Percentiles rank a stretch among this genome's conserved stretches.
Evolutionary conservation across 257 asterid species (phyloP).

Genomic region (Solanum chilense): DNA sequence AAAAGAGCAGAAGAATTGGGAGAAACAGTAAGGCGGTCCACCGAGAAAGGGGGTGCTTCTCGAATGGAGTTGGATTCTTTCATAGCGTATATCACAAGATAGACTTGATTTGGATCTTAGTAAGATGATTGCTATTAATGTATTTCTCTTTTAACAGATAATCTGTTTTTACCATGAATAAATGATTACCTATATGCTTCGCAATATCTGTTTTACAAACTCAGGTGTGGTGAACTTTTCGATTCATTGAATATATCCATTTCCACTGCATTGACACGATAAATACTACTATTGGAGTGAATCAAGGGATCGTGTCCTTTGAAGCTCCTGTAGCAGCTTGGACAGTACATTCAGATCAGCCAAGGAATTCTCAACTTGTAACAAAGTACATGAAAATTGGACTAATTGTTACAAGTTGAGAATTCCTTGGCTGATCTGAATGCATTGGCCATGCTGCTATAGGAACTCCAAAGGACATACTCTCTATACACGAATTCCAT

Average conservation of each 20-base stretch:
- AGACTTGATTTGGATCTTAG: not conserved
- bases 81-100: constrained; percentile 22
- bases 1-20: constrained; percentile 25
- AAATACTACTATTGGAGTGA: too few relatives aligned
- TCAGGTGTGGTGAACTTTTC: too few relatives aligned
- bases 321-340: not conserved
- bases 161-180: not conserved
- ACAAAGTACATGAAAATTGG: not conserved
- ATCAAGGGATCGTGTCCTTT: too few relatives aligned
- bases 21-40: constrained; percentile 2
- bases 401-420: constrained; percentile 9
- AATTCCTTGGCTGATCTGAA: constrained; percentile 52
- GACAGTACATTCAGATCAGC: not conserved
- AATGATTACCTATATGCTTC: not conserved
- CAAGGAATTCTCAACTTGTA: not conserved
- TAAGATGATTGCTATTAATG: not conserved
- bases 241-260: too few relatives aligned
- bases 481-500: constrained; percentile 65
- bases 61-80: constrained; percentile 22
- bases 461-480: constrained; percentile 48
- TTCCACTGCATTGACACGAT: too few relatives aligned
- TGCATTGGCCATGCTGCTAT: constrained; percentile 66
- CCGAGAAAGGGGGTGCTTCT: constrained; percentile 19
- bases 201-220: too few relatives aligned
- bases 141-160: not conserved